phyloP scores from a whole-genome alignment of 2,329 filamentous ascomycete species.

The Talaromyces sp. region DNA sequence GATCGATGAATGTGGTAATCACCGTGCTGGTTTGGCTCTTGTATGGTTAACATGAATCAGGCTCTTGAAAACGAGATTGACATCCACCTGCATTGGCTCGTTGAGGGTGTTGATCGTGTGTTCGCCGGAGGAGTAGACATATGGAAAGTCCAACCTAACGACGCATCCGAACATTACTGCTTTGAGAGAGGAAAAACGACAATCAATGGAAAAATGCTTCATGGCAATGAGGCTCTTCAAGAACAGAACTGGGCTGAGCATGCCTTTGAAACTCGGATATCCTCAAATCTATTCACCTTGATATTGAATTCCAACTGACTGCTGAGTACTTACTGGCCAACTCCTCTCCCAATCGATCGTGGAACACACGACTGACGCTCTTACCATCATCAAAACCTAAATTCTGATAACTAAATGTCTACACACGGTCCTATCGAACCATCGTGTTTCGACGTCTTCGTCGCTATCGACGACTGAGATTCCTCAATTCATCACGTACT shows the following conservation, averaged over 20 bases:
- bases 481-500: neutral
- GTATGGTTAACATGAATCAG: neutral
- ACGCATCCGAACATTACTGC: neutral
- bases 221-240: too few species aligned
- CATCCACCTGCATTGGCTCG: neutral
- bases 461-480: neutral
- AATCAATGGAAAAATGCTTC: neutral
- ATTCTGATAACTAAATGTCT: neutral
- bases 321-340: neutral
- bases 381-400: neutral
- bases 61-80: neutral
- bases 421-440: neutral
- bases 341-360: neutral
- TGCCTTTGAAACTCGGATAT: neutral
- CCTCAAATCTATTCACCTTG: neutral
- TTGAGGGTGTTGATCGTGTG: neutral
- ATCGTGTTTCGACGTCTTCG: neutral
- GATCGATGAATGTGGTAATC: neutral
- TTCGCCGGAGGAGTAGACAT: neutral
- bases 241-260: neutral
- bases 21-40: neutral
- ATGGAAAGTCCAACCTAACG: neutral
- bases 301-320: neutral
- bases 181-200: neutral
- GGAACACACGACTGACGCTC: neutral